Base-by-base conservation (phyloP, 768 basidiomycete genomes). In the Naganishia vaughanmartiniae region DNA sequence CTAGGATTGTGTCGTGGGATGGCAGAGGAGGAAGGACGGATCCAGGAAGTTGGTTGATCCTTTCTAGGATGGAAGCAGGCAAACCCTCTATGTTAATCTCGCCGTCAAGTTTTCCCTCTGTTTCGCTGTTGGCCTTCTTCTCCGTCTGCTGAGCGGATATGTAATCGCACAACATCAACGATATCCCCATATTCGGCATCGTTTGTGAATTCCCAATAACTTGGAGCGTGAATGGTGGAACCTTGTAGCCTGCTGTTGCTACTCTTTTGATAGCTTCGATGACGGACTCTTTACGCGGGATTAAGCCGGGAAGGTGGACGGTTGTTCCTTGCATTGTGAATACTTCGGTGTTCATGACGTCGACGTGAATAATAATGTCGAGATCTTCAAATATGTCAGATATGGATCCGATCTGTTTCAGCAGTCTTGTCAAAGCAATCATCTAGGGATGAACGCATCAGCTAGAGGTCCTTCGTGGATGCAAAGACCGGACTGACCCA, bases 131-230 rank as follows among this genome's bases (percentile, higher is more conserved):
- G 48, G n/a, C 21, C 21, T 51, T 51, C n/a, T 51, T 51, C 7
- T 21, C 5, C 6, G 24, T n/a, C 48, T 51, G 3, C 21, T 51
- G 6, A 26, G 48, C 48, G 7, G 48, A 12, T 12, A 51, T 51
- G 48, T 51, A 51, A 7, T 51, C 48, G 24, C 48, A 51, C 48
- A 51, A n/a, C 48, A 51, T 51, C 48, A 51, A 26, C 48, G 48
- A 51, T 21, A 51, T 51, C n/a, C n/a, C 48, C 48, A 51, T 51
- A 12, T 51, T 51, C 48, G 48, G 48, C 48, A 51, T 51, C 6
- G 24, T 51, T 51, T 51, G 48, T 1, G 48, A 51, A 12, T 51
- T 51, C 7, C 48, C 48, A 26, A 51, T 51, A 12, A 51, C 12
- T 24, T 51, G 48, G 4, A 51, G 48, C 48, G 48, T 51, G 48